These are phyloP conservation scores for Triangularia verruculosa DNA, from an alignment of 2,329 filamentous ascomycete species.

Conservation along the genomic window DNA sequence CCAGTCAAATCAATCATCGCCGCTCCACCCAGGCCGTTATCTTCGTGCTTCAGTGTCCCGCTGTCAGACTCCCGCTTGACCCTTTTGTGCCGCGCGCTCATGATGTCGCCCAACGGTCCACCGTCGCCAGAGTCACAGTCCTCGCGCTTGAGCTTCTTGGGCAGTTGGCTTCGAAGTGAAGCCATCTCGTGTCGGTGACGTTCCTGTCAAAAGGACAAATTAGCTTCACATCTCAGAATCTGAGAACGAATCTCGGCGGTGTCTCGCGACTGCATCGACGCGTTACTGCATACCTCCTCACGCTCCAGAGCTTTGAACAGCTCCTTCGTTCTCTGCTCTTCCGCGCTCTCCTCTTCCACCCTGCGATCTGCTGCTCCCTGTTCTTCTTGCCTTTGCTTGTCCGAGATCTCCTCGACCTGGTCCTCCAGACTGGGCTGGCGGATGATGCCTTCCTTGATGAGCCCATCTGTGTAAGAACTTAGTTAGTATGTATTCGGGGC, in stretches of 20 bases:
- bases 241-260: too few relatives aligned
- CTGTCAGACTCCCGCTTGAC: neutral
- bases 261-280: too few relatives aligned
- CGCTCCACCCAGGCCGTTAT: neutral
- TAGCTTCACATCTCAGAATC: neutral
- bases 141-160: neutral
- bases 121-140: neutral
- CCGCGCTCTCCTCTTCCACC: neutral
- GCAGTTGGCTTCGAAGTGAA: neutral
- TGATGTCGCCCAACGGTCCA: neutral
- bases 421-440: neutral
- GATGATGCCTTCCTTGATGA: neutral
- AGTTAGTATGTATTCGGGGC: too few relatives aligned
- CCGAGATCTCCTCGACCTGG: neutral
- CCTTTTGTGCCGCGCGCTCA: neutral
- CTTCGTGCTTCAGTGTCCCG: neutral
- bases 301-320: neutral
- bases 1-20: neutral
- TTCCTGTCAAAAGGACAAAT: neutral
- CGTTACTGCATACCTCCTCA: neutral
- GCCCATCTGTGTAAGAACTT: neutral
- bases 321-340: neutral
- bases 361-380: too few relatives aligned
- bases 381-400: too few relatives aligned
- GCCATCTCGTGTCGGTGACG: neutral